Percentiles rank a stretch among this genome's conserved stretches.
Evolutionary conservation across 768 basidiomycete genomes (phyloP).

Genomic region (Rhizopogon roseolus): DNA sequence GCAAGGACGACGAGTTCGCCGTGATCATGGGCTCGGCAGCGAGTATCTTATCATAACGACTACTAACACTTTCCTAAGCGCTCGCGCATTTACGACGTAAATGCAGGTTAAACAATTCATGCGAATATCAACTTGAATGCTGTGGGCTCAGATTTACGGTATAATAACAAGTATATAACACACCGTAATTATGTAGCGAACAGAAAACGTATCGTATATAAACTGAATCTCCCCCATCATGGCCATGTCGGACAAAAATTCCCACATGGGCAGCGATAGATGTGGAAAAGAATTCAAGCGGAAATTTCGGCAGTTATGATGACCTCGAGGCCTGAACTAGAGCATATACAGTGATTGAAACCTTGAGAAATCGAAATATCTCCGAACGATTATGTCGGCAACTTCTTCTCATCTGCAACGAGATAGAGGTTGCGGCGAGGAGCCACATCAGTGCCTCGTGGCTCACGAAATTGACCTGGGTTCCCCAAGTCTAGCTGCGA

Average conservation of each 20-base stretch:
- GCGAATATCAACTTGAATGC: not conserved
- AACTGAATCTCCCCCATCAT: not conserved
- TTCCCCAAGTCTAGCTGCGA: not conserved
- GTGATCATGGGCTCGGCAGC: not conserved
- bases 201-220: not conserved
- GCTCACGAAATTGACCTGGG: not conserved
- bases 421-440: slow-evolving; percentile 6
- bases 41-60: not conserved
- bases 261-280: not conserved
- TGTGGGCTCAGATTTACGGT: not conserved
- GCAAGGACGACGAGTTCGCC: too few relatives aligned
- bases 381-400: slow-evolving; percentile 5
- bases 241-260: too few relatives aligned
- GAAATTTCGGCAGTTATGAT: not conserved
- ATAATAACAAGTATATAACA: not conserved
- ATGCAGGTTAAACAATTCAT: not conserved
- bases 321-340: not conserved
- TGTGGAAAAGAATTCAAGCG: not conserved
- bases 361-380: not conserved
- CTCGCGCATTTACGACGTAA: not conserved
- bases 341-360: not conserved
- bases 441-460: slow-evolving; percentile 4
- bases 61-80: not conserved
- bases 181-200: not conserved
- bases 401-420: slow-evolving; percentile 7